These are phyloP conservation scores for Orbilia javanica DNA, from an alignment of 2,329 filamentous ascomycete genomes.

Conservation along the genomic window DNA sequence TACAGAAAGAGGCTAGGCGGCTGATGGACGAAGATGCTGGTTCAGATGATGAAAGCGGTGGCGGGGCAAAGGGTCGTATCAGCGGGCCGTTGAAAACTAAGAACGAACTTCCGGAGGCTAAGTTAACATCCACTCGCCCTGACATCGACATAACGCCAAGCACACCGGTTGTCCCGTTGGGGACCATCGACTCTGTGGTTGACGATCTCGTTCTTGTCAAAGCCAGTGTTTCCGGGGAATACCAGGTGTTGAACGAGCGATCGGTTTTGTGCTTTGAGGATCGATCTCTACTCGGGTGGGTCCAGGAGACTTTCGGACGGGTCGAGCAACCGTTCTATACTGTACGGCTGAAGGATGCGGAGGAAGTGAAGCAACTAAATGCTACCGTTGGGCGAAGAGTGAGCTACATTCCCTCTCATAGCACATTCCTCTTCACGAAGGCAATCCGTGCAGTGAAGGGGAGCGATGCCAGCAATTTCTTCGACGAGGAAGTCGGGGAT, in stretches of 20 bases:
- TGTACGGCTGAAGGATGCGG: slow-evolving; percentile 77
- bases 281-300: slow-evolving; percentile 80
- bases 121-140: slow-evolving; percentile 67
- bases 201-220: slow-evolving; percentile 83
- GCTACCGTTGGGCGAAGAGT: slow-evolving; percentile 78
- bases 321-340: slow-evolving; percentile 89
- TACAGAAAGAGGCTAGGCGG: slow-evolving; percentile 83
- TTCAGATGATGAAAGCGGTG: slow-evolving; percentile 80
- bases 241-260: slow-evolving; percentile 84
- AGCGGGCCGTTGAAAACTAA: slow-evolving; percentile 77
- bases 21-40: slow-evolving; percentile 85
- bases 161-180: slow-evolving; percentile 82
- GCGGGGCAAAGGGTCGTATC: slow-evolving; percentile 66
- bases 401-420: slow-evolving; percentile 83
- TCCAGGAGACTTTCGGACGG: slow-evolving; percentile 87
- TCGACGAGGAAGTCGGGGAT: slow-evolving; percentile 88
- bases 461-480: slow-evolving; percentile 92
- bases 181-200: slow-evolving; percentile 80
- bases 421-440: slow-evolving; percentile 87
- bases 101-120: slow-evolving; percentile 76
- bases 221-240: slow-evolving; percentile 82
- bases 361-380: slow-evolving; percentile 76
- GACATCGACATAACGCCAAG: slow-evolving; percentile 81
- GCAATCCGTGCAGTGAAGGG: slow-evolving; percentile 83
- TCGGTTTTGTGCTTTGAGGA: slow-evolving; percentile 85